Evolutionary conservation across 257 asterid species (phyloP).

Genomic region (Coffea eugenioides): DNA sequence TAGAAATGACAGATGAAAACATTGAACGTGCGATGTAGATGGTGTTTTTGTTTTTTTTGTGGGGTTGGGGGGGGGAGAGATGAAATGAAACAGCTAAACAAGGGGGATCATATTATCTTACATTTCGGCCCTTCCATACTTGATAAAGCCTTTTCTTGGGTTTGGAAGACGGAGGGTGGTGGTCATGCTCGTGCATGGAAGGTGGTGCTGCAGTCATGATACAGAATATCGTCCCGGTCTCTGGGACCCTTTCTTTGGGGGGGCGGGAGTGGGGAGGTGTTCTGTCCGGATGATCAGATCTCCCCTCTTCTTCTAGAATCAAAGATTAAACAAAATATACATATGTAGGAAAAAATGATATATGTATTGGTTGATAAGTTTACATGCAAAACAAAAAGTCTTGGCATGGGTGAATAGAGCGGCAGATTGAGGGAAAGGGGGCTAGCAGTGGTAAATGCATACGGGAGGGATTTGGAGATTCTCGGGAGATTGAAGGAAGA

Average conservation of each 20-base stretch:
- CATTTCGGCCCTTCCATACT: constrained; percentile 94
- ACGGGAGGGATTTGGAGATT: constrained; percentile 19
- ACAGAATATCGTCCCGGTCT: too few species aligned
- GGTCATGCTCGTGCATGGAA: constrained; percentile 20
- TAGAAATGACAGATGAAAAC: neutral
- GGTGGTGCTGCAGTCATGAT: neutral
- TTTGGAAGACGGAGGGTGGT: constrained; percentile 31
- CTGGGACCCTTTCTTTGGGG: neutral
- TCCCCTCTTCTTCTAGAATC: neutral
- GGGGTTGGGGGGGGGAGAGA: too few species aligned
- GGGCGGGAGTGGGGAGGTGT: too few species aligned
- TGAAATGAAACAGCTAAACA: neutral
- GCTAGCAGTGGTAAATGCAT: constrained; percentile 22
- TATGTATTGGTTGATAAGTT: constrained; percentile 12
- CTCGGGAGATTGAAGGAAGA: too few species aligned
- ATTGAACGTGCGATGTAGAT: neutral
- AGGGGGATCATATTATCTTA: constrained; percentile 21
- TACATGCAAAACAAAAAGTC: constrained; percentile 18
- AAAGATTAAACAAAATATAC: neutral
- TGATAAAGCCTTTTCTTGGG: constrained; percentile 61
- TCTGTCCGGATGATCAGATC: neutral
- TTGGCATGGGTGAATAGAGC: neutral
- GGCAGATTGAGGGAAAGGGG: constrained; percentile 24
- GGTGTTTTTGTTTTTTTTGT: too few species aligned
- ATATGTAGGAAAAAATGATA: neutral